Evolutionary conservation across 371 early-diverging fungal genomes (phyloP).

Genomic region (Mucor velutinosus): DNA sequence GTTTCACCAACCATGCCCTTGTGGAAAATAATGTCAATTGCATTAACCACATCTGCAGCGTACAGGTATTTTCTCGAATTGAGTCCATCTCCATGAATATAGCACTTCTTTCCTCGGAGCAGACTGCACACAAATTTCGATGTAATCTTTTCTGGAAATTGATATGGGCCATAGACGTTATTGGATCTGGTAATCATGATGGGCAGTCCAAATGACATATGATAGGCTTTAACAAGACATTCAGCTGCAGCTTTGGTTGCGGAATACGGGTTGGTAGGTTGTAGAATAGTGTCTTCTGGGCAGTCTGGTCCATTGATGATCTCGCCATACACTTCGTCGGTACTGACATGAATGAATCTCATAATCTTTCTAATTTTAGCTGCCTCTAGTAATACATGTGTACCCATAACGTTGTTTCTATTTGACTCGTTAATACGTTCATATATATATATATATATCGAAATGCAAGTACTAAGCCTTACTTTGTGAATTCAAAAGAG

Average conservation of each 20-base stretch:
- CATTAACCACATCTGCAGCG: constrained; percentile 78
- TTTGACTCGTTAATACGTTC: neutral
- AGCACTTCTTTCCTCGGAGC: constrained; percentile 63
- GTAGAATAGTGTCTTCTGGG: constrained; percentile 69
- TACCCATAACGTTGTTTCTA: constrained; percentile 83
- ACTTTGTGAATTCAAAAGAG: constrained; percentile 83
- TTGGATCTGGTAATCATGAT: constrained; percentile 84
- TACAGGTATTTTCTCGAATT: constrained; percentile 82
- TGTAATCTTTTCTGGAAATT: constrained; percentile 89
- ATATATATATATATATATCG: neutral
- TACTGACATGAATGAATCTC: constrained; percentile 81
- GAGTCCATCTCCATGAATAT: constrained; percentile 81
- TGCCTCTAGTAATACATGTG: constrained; percentile 86
- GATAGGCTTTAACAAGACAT: constrained; percentile 79
- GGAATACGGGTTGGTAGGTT: constrained; percentile 87
- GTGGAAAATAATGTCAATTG: constrained; percentile 74
- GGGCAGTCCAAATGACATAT: constrained; percentile 81
- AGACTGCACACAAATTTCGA: constrained; percentile 85
- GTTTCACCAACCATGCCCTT: constrained; percentile 70
- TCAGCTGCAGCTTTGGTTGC: constrained; percentile 93
- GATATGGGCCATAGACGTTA: constrained; percentile 86
- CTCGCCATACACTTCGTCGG: constrained; percentile 92
- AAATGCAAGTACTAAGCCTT: neutral
- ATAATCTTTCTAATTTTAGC: constrained; percentile 60
- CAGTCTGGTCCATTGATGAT: constrained; percentile 69